Base-by-base conservation (phyloP, 768 basidiomycete genomes). In the Heimioporus sp. region DNA sequence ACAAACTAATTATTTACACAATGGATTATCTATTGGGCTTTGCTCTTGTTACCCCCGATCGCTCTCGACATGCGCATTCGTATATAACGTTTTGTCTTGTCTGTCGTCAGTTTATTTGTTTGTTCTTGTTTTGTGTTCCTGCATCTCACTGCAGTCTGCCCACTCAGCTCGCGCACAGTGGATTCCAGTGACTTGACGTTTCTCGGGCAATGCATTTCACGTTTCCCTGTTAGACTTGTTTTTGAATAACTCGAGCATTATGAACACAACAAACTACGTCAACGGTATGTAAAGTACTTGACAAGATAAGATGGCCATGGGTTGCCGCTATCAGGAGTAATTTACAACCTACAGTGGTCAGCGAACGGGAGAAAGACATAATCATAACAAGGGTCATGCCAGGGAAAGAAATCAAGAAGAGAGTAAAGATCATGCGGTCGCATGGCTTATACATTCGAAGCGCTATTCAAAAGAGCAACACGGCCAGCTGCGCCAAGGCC, bases 1-100 rank as follows among this genome's bases (percentile, higher is more conserved):
- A 65, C 65, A 69, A 57, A 61, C 58, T 67, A 65, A 56, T 54
- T 43, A 47, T 56, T 35, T 53, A 51, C 56, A 57, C 54, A 66
- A 42, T 41, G 66, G 69, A 71, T 69, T 56, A 65, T 64, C 56
- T 69, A 58, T 65, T 50, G 55, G 64, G 54, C 56, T 60, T 58
- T 69, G 65, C 58, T 67, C 55, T 51, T 65, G 65, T 71, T 71
- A 69, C 67, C 69, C 63, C 38, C 48, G 54, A 68, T 69, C 63
- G 67, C 69, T 69, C 65, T 68, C 69, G 67, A 71, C 67, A 67
- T 71, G 67, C 56, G 63, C 63, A 59, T 56, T 60, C 59, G 54
- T 69, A 59, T 59, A 60, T 59, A 66, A 67, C 61, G 69, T 67
- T 67, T 69, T 69, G 69, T 68, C 50, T 46, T 65, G 58, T 62